These are phyloP conservation scores for Datisca glomerata DNA, from an alignment of 306 rosid genomes.

Conservation along the genomic window DNA sequence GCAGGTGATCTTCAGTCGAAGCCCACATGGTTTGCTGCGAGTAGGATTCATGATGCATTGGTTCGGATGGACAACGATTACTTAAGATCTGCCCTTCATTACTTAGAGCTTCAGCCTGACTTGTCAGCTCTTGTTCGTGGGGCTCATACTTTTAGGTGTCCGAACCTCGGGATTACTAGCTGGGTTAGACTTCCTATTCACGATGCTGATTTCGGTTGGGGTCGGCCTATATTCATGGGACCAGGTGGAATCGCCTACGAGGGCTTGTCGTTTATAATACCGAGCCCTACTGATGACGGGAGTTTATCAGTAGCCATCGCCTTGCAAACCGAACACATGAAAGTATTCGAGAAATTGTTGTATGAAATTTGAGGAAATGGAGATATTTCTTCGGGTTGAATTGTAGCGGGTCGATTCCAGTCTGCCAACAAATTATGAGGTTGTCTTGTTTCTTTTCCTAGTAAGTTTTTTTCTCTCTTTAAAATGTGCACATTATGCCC, in stretches of 20 bases:
- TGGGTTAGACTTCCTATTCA: constrained; percentile 86
- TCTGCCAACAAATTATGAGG: too few species aligned
- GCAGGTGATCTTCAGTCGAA: constrained; percentile 62
- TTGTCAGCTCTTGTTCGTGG: constrained; percentile 73
- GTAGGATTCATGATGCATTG: constrained; percentile 57
- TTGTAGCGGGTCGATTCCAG: too few species aligned
- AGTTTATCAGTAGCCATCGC: constrained; percentile 55
- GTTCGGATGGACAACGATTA: constrained; percentile 54
- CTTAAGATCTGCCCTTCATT: constrained; percentile 74
- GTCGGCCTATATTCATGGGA: constrained; percentile 92
- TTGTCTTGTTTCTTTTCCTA: too few species aligned
- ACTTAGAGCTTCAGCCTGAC: constrained; percentile 75
- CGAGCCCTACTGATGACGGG: constrained; percentile 55
- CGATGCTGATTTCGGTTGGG: constrained; percentile 97
- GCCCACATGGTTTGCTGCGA: constrained; percentile 78
- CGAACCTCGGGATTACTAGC: constrained; percentile 89
- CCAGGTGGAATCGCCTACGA: constrained; percentile 88
- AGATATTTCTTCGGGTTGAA: too few species aligned
- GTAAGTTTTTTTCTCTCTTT: too few species aligned
- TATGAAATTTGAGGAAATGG: constrained; percentile 24
- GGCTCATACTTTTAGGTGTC: constrained; percentile 73
- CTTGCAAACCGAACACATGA: constrained; percentile 53
- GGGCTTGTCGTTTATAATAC: constrained; percentile 60
- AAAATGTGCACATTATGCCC: too few species aligned
- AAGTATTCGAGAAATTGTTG: constrained; percentile 34